Conservation (phyloP, 768 basidiomycete genomes). For the Pleurotus djamor region DNA sequence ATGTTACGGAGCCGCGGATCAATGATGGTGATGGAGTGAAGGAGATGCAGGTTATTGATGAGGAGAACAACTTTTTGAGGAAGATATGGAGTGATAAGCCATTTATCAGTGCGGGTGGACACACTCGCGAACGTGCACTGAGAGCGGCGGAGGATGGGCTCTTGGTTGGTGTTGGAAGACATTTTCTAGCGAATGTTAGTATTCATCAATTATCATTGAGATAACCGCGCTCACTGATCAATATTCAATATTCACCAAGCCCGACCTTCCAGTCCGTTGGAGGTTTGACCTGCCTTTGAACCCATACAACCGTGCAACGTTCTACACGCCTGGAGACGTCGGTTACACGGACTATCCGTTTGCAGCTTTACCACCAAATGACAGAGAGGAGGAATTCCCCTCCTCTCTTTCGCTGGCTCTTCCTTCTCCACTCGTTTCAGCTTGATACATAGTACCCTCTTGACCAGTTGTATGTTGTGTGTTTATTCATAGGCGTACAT, state of each 20-base stretch:
- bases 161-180: slow-evolving; percentile 29
- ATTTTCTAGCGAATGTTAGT: slow-evolving; percentile 28
- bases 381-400: background rate
- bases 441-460: background rate
- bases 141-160: slow-evolving; percentile 21
- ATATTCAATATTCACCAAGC: slow-evolving; percentile 16
- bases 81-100: slow-evolving; percentile 25
- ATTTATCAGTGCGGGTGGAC: slow-evolving; percentile 31
- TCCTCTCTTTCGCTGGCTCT: background rate
- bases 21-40: background rate
- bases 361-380: background rate
- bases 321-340: slow-evolving; percentile 18
- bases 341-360: slow-evolving; percentile 29
- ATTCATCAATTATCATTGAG: slow-evolving; percentile 3
- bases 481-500: too few relatives aligned
- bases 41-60: background rate
- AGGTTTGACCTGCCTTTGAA: slow-evolving; percentile 21
- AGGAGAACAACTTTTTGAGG: slow-evolving; percentile 21
- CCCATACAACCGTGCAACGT: slow-evolving; percentile 23
- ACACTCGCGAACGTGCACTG: slow-evolving; percentile 25
- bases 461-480: too few relatives aligned
- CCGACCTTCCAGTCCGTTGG: slow-evolving; percentile 24
- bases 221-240: background rate
- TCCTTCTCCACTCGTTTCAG: background rate
- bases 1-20: slow-evolving; percentile 32